Evolutionary conservation across 306 rosid genomes (phyloP).

Genomic region (Corylus heterophylla): DNA sequence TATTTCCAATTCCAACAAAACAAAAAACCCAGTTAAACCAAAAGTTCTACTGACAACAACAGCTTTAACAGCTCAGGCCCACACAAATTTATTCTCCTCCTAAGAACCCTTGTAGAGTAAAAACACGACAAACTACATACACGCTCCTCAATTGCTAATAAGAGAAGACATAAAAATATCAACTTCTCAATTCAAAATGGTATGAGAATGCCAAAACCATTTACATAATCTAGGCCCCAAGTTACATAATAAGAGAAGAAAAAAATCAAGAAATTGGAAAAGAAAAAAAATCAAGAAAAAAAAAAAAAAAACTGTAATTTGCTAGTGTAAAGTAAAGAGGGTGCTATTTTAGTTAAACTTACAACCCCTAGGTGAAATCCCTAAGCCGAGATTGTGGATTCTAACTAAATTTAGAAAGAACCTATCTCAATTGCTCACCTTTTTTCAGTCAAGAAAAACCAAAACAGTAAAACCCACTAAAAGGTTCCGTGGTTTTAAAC

Average conservation of each 20-base stretch:
- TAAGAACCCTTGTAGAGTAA: slow-evolving; percentile 4
- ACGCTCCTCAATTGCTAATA: slow-evolving; percentile 1
- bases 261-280: not conserved
- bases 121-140: slow-evolving; percentile 11
- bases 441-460: slow-evolving; percentile 1
- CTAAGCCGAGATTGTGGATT: slow-evolving; percentile 11
- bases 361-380: slow-evolving; percentile 6
- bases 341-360: not conserved
- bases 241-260: not conserved
- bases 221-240: slow-evolving; percentile 9
- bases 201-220: slow-evolving; percentile 14
- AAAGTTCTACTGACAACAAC: slow-evolving; percentile 43
- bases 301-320: not conserved
- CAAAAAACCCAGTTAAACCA: slow-evolving; percentile 38
- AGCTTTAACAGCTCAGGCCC: slow-evolving; percentile 59
- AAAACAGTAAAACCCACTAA: slow-evolving; percentile 20
- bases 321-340: not conserved
- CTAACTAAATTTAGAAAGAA: slow-evolving; percentile 3
- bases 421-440: slow-evolving; percentile 28
- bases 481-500: slow-evolving; percentile 23
- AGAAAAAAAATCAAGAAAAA: not conserved
- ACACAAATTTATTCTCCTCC: slow-evolving; percentile 36
- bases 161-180: not conserved
- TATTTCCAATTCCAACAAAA: slow-evolving; percentile 36
- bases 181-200: not conserved